Evolutionary conservation across 1,139 yeast genomes (phyloP), one percentile per base, ranked within the genome.

Genomic region (Scheffersomyces stambukii): DNA sequence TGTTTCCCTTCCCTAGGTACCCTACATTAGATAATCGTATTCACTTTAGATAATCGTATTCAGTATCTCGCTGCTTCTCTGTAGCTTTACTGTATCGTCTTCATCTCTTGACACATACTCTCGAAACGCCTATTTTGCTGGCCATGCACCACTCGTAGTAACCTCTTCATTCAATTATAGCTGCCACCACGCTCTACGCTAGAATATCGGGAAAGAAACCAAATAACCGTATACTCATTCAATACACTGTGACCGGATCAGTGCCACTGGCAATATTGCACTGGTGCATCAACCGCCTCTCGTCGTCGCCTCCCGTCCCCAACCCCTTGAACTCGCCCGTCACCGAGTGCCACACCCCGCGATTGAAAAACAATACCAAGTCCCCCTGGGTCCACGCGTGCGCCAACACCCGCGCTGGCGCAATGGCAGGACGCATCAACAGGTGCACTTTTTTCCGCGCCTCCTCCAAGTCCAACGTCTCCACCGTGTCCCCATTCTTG

Each of bases 301-400:
- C 93, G 32, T 81, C 84, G 14, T 70, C 68, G 15, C 75, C 80
- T 30, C 54, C 52, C 9, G 32, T 35, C 17, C 56, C 57, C 24
- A 61, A 56, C 3, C 70, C 73, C 46, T 66, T 66, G 56, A 85
- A 80, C 53, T 84, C 95, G 29, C 95, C 95, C 15, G 95, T 84
- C 21, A 85, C 95, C 4, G 91, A 77, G 52, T 85, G 95, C 80
- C 88, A 81, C 8, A 85, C 91, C 23, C 95, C 95, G 52, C 89
- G 72, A 64, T 85, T 85, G 60, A 68, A 84, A 64, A 85, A 85
- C 35, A 85, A 77, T 19, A 84, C 93, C 50, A 85, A 68, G 46
- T 85, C 95, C 31, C 95, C 95, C 43, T 77, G 72, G 23, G 63
- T 61, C 95, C 95, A 85, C 25, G 75, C 74, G 52, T 85, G 95